Evolutionary conservation across 23 red algal species (phyloP), one percentile per base, ranked within the genome.

Genomic region (Agarophyton chilense): DNA sequence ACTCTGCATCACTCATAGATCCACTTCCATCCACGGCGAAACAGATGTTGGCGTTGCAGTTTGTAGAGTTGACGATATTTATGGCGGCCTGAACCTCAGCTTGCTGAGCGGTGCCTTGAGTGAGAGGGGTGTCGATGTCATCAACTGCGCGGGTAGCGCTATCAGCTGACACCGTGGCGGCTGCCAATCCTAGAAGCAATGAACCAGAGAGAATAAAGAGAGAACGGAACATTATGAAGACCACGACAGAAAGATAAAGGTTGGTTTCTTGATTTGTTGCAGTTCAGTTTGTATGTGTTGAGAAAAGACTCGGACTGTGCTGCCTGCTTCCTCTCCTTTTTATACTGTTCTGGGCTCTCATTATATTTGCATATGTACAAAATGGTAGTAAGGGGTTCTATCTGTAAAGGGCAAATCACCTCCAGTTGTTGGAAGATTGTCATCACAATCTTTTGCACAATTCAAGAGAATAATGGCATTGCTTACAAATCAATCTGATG

Each of bases 21-120:
- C 57, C 80, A 84, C 56, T 66, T 25, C 80, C 80, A 51, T 84
- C 80, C 45, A 84, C 32, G 18, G 80, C 80, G 44, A 84, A 84
- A 26, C 80, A 84, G 32, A 84, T 52, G 47, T 84, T 84, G 45
- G 80, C 39, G 31, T 84, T 52, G 80, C 80, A 84, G 47, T 52
- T 60, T 4, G 76, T 80, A 10, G 35, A 26, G 21, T 16, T 18
- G 21, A 49, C 68, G 36, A 74, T 74, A 10, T 34, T 21, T 1
- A 74, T 21, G 21, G 68, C 68, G 4, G 43, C n/a, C 16, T 74
- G 29, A 24, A 74, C 68, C 24, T 74, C 68, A 3, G 68, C 68
- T 35, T 74, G 40, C 10, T 74, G 21, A 25, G 68, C 39, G 14
- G 32, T 25, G 14, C 68, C 68, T 4, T 74, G 22, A 24, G 68